Conservation (phyloP, 805 yeast genomes). For the Vanderwaltozyma yarrowii region DNA sequence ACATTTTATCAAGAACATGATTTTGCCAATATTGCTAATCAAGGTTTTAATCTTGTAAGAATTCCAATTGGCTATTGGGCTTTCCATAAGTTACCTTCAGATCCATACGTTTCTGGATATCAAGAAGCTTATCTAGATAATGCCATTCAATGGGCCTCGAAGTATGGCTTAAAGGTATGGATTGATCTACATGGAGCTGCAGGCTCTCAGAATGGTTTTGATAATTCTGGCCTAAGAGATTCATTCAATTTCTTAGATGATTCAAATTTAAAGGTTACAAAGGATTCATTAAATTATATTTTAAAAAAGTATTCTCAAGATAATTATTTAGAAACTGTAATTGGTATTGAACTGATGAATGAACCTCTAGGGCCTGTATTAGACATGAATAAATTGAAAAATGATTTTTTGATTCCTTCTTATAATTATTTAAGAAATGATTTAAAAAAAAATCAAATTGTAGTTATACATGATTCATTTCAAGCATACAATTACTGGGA, state of each 20-base stretch:
- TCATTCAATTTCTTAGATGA: slow-evolving; percentile 39
- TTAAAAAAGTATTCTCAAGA: slow-evolving; percentile 51
- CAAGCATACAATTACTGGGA: slow-evolving; percentile 51
- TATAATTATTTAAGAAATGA: slow-evolving; percentile 50
- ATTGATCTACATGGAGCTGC: slow-evolving; percentile 89
- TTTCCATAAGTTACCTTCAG: slow-evolving; percentile 45
- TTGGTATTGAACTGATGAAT: slow-evolving; percentile 74
- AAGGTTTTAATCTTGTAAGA: slow-evolving; percentile 73
- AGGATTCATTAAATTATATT: slow-evolving; percentile 43
- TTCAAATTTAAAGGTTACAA: slow-evolving; percentile 41
- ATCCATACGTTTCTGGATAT: slow-evolving; percentile 73
- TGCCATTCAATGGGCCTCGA: slow-evolving; percentile 68
- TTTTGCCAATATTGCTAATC: slow-evolving; percentile 42
- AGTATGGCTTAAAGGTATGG: slow-evolving; percentile 64
- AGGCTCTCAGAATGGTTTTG: slow-evolving; percentile 91
- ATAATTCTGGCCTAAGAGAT: slow-evolving; percentile 84
- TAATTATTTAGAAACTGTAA: slow-evolving; percentile 55
- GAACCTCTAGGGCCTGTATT: slow-evolving; percentile 75
- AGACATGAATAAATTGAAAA: slow-evolving; percentile 43
- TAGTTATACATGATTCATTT: slow-evolving; percentile 77
- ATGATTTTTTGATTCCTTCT: slow-evolving; percentile 46
- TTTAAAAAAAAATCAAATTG: slow-evolving; percentile 39
- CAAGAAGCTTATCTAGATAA: slow-evolving; percentile 58
- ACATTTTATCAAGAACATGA: slow-evolving; percentile 67
- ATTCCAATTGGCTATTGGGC: slow-evolving; percentile 96